Evolutionary conservation across 2,329 filamentous ascomycete genomes (phyloP).

Genomic region (Mycosphaerella sp.): DNA sequence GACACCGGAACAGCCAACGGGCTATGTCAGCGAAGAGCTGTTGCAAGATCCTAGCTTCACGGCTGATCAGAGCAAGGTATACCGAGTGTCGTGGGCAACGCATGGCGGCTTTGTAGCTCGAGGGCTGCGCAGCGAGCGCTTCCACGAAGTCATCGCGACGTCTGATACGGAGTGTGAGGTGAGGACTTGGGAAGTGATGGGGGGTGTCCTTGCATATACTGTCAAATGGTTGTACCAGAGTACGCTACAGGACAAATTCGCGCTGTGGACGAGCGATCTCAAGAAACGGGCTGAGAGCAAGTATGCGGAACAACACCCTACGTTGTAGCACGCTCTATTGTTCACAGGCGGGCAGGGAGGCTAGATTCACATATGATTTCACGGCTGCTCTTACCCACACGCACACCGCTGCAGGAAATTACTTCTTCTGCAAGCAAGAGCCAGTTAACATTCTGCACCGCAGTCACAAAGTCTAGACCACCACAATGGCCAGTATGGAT

Average conservation of each 20-base stretch:
- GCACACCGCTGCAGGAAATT: no score
- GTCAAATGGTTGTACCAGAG: conserved; percentile 28
- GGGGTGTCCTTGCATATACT: conserved; percentile 24
- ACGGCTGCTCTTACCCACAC: no score
- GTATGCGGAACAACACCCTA: neutral
- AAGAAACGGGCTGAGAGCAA: conserved; percentile 23
- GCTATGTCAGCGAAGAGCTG: conserved; percentile 19
- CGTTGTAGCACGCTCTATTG: neutral
- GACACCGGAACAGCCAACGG: conserved; percentile 20
- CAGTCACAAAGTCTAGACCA: no score
- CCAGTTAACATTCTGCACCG: no score
- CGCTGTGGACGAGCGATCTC: conserved; percentile 25
- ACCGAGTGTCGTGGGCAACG: conserved; percentile 25
- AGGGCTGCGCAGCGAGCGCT: conserved; percentile 25
- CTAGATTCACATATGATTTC: no score
- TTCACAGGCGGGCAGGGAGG: neutral
- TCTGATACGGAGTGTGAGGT: conserved; percentile 26
- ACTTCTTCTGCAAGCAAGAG: no score
- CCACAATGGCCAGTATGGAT: no score
- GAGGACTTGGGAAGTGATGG: conserved; percentile 28
- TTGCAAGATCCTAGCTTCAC: conserved; percentile 18
- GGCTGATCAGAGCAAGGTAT: conserved; percentile 21
- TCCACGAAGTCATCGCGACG: conserved; percentile 27
- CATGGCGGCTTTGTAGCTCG: conserved; percentile 22
- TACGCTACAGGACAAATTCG: conserved; percentile 27